Conservation (phyloP, 2,329 filamentous ascomycete species). For the Helminthosporium solani region DNA sequence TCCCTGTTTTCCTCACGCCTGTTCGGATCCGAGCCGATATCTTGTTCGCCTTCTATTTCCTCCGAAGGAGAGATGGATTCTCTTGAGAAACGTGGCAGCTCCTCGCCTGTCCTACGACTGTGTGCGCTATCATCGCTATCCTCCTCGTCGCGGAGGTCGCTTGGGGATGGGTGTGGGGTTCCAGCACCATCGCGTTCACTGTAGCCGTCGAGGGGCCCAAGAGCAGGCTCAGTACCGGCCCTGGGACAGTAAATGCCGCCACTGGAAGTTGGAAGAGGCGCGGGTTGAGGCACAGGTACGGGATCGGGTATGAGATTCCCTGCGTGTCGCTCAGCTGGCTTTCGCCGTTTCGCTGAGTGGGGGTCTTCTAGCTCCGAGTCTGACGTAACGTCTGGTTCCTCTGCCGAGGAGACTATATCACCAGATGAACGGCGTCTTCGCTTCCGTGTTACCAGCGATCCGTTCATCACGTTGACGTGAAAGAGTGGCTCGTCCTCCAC, state of each 20-base stretch:
- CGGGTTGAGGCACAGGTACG: slow-evolving; percentile 8
- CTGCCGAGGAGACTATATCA: slow-evolving; percentile 8
- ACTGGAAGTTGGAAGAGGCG: slow-evolving; percentile 7
- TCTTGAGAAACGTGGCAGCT: slow-evolving; percentile 9
- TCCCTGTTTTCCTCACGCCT: background rate
- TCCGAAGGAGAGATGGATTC: slow-evolving; percentile 3
- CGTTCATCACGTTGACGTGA: slow-evolving; percentile 3
- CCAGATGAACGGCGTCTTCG: slow-evolving; percentile 10
- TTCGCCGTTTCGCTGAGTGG: slow-evolving; percentile 12
- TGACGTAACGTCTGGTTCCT: slow-evolving; percentile 5
- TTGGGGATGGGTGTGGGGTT: slow-evolving; percentile 4
- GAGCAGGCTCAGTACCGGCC: too few species aligned
- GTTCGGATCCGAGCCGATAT: background rate
- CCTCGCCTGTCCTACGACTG: slow-evolving; percentile 3
- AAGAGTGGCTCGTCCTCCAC: slow-evolving; percentile 8
- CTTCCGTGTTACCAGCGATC: slow-evolving; percentile 10
- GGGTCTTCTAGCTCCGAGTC: slow-evolving; percentile 9
- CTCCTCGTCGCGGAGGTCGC: slow-evolving; percentile 5
- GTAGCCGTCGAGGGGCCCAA: slow-evolving; percentile 1
- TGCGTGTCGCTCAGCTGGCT: slow-evolving; percentile 9
- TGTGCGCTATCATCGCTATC: slow-evolving; percentile 1
- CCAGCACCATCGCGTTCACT: slow-evolving; percentile 3
- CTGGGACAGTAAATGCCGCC: too few species aligned
- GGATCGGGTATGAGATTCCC: slow-evolving; percentile 9
- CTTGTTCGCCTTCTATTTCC: slow-evolving; percentile 6